Evolutionary conservation across 78 protist species (phyloP).

Genomic region (Creolimax fragrantissima): DNA sequence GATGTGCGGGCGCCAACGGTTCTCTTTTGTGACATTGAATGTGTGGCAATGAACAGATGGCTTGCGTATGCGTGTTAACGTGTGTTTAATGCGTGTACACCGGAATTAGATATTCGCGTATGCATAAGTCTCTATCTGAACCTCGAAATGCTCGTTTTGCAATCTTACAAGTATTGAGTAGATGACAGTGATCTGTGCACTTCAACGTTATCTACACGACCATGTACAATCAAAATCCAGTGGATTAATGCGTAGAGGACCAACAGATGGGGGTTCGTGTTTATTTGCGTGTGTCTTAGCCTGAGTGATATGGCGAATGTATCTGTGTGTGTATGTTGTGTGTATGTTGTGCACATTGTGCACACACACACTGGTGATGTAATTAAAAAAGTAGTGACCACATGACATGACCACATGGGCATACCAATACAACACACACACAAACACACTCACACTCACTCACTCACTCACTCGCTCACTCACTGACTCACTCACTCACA

Average conservation of each 20-base stretch:
- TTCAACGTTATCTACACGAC: no score
- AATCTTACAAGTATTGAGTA: no score
- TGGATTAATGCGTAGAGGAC: no score
- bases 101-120: background rate
- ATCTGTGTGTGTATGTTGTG: background rate
- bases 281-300: background rate
- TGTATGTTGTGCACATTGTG: background rate
- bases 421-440: background rate
- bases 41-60: background rate
- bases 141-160: background rate
- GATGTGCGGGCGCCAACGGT: no score
- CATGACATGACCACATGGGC: background rate
- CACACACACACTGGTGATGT: background rate
- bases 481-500: background rate
- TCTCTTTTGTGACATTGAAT: background rate
- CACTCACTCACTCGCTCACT: background rate
- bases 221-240: no score
- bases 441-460: background rate
- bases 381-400: background rate
- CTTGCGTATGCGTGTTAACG: background rate
- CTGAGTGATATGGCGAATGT: background rate
- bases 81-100: background rate
- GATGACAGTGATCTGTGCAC: no score
- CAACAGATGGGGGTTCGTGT: no score
- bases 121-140: background rate